Percentiles rank a stretch among this genome's conserved stretches.
Conservation (phyloP, 148 eudicot species). For the Fagopyrum tataricum region DNA sequence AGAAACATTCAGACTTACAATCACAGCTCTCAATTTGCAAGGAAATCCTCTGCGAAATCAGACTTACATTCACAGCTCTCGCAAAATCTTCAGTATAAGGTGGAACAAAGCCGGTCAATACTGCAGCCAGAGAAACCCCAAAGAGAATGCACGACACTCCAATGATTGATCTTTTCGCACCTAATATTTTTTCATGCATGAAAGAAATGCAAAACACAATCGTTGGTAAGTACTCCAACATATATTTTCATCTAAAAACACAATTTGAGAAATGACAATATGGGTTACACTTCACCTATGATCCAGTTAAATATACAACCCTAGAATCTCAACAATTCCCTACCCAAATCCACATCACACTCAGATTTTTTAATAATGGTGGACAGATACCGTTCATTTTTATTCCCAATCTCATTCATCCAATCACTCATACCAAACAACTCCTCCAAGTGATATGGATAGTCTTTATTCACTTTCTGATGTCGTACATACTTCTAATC, state of each 20-base stretch:
- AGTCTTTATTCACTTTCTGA: not conserved
- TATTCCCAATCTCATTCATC: not conserved
- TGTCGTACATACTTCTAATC: not conserved
- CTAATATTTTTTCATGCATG: constrained; percentile 21
- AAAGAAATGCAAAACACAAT: constrained; percentile 1
- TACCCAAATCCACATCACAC: not conserved
- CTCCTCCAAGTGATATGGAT: not conserved
- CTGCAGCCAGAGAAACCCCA: constrained; percentile 60
- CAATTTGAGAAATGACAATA: not conserved
- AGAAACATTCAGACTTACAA: not conserved
- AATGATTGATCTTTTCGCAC: constrained; percentile 55
- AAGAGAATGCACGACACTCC: constrained; percentile 45
- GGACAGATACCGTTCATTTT: not conserved
- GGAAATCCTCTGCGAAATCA: not conserved
- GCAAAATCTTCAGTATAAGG: constrained; percentile 77
- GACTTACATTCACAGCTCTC: constrained; percentile 81
- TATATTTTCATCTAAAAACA: not conserved
- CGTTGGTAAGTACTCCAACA: not conserved
- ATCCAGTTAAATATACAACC: no score
- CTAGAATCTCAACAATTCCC: not conserved
- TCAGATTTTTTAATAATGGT: no score
- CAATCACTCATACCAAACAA: not conserved
- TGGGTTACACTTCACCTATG: not conserved
- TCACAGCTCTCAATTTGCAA: no score
- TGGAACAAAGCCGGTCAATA: constrained; percentile 47